Conservation (phyloP, 2,329 filamentous ascomycete species). For the Zarea fungicola region DNA sequence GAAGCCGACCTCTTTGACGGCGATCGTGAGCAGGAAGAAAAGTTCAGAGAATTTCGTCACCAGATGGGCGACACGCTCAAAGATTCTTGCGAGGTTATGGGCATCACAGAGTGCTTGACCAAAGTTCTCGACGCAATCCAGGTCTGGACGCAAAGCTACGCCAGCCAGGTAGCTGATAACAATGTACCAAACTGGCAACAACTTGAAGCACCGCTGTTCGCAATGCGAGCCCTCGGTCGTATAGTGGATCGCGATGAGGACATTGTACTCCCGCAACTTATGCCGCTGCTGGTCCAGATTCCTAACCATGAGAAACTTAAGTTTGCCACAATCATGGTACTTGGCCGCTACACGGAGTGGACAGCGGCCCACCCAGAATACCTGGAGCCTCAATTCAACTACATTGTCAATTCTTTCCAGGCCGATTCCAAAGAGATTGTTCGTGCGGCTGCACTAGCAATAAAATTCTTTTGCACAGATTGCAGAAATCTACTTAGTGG, state of each 20-base stretch:
- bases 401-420: constrained; percentile 89
- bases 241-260: constrained; percentile 91
- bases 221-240: constrained; percentile 89
- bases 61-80: constrained; percentile 97
- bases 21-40: constrained; percentile 91
- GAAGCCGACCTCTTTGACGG: constrained; percentile 88
- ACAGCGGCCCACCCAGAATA: constrained; percentile 91
- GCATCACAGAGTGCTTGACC: constrained; percentile 80
- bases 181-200: constrained; percentile 93
- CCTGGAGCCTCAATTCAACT: constrained; percentile 86
- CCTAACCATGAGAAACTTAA: constrained; percentile 96
- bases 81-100: constrained; percentile 94
- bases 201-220: constrained; percentile 90
- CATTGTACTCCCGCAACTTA: constrained; percentile 82
- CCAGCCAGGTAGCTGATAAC: constrained; percentile 63
- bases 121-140: constrained; percentile 87
- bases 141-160: constrained; percentile 80
- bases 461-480: constrained; percentile 96
- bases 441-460: constrained; percentile 83
- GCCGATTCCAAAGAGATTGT: constrained; percentile 86
- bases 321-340: constrained; percentile 96
- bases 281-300: constrained; percentile 89
- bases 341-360: constrained; percentile 97
- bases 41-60: constrained; percentile 93
- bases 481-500: constrained; percentile 81